Evolutionary conservation across 805 yeast genomes (phyloP).

Genomic region (Starmerella stigmatis): DNA sequence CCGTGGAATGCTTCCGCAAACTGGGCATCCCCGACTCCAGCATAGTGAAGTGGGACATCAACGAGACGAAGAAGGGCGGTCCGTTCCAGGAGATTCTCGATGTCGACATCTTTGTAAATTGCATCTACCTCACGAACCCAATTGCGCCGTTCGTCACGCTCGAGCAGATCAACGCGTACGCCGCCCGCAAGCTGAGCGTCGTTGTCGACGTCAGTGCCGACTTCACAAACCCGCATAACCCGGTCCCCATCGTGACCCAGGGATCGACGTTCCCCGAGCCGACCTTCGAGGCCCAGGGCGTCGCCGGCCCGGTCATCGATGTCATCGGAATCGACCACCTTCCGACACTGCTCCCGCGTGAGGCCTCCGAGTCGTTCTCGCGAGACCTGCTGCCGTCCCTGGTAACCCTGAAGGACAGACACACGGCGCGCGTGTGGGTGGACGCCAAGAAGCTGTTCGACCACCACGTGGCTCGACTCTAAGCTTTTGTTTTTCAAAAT

Average conservation of each 20-base stretch:
- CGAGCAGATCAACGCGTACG: slow-evolving; percentile 51
- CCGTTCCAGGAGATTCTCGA: slow-evolving; percentile 88
- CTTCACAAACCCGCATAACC: slow-evolving; percentile 97
- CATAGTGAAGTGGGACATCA: slow-evolving; percentile 89
- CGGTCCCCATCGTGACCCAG: slow-evolving; percentile 82
- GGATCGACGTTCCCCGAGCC: slow-evolving; percentile 90
- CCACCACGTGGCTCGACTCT: slow-evolving; percentile 68
- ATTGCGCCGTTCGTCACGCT: slow-evolving; percentile 81
- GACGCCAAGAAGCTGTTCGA: slow-evolving; percentile 77
- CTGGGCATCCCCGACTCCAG: slow-evolving; percentile 80
- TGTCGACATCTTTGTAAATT: slow-evolving; percentile 85
- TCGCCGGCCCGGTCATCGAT: slow-evolving; percentile 77
- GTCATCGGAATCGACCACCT: slow-evolving; percentile 94
- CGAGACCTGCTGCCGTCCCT: slow-evolving; percentile 82
- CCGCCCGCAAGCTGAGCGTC: slow-evolving; percentile 66
- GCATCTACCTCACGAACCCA: slow-evolving; percentile 87
- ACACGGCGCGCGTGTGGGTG: slow-evolving; percentile 80
- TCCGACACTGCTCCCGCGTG: slow-evolving; percentile 93
- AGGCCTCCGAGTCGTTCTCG: slow-evolving; percentile 86
- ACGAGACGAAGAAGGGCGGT: slow-evolving; percentile 93
- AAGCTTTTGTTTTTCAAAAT: not conserved
- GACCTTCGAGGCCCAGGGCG: slow-evolving; percentile 64
- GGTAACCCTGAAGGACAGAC: slow-evolving; percentile 71
- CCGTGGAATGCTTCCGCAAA: slow-evolving; percentile 69
- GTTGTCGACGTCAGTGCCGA: slow-evolving; percentile 98